Evolutionary conservation across 1,139 yeast species (phyloP).

Genomic region (Geotrichum carabidarum): DNA sequence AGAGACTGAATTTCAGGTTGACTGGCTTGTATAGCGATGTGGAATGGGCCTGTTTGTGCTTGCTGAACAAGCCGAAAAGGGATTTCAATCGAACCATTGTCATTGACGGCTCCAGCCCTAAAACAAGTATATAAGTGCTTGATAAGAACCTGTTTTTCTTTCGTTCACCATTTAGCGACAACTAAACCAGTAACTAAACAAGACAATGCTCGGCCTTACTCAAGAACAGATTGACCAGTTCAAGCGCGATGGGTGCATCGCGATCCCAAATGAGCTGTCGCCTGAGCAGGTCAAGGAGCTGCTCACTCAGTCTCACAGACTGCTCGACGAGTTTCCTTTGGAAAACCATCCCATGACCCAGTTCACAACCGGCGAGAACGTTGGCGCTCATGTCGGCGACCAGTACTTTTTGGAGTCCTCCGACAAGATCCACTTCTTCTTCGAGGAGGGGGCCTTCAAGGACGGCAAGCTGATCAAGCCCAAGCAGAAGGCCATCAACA

Average conservation of each 20-base stretch:
- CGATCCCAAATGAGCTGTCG: constrained; percentile 51
- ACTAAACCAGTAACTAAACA: not conserved
- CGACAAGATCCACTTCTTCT: constrained; percentile 63
- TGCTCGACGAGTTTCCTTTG: constrained; percentile 50
- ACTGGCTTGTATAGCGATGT: too few species aligned
- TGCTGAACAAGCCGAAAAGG: not conserved
- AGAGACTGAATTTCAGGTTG: too few species aligned
- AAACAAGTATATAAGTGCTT: not conserved
- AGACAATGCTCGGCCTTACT: constrained; percentile 29
- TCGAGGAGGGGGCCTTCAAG: constrained; percentile 63
- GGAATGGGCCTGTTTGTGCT: too few species aligned
- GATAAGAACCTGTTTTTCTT: not conserved
- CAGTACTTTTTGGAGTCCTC: constrained; percentile 64
- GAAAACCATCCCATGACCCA: constrained; percentile 63
- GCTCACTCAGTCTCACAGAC: constrained; percentile 42
- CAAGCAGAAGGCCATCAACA: constrained; percentile 58
- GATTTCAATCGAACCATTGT: too few species aligned
- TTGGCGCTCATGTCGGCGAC: constrained; percentile 63
- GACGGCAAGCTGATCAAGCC: constrained; percentile 49
- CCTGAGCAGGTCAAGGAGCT: constrained; percentile 42
- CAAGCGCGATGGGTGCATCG: constrained; percentile 56
- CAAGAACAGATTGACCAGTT: constrained; percentile 39
- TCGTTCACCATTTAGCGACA: not conserved
- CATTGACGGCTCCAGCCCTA: not conserved
- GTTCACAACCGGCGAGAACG: constrained; percentile 58